Evolutionary conservation across 2,329 filamentous ascomycete species (phyloP).

Genomic region (Fusarium mundagurra): DNA sequence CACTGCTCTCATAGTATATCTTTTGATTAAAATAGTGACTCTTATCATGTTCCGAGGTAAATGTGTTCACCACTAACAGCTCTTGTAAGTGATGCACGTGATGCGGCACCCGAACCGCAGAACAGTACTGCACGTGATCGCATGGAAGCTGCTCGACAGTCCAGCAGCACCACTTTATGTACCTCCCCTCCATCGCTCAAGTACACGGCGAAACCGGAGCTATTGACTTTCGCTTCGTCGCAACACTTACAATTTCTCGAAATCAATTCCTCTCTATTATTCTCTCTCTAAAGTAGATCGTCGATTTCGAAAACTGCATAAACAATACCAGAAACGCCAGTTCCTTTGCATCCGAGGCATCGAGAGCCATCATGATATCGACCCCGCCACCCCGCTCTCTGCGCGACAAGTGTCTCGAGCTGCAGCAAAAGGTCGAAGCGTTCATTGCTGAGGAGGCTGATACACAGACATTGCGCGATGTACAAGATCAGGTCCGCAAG

Average conservation of each 20-base stretch:
- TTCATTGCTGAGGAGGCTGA: slow-evolving; percentile 72
- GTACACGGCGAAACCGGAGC: slow-evolving; percentile 32
- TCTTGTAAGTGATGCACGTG: slow-evolving; percentile 6
- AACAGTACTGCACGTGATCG: slow-evolving; percentile 16
- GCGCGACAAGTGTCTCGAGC: slow-evolving; percentile 58
- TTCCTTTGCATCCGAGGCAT: slow-evolving; percentile 5
- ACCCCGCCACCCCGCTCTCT: slow-evolving; percentile 42
- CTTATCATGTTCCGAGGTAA: neutral
- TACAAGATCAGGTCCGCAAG: slow-evolving; percentile 79
- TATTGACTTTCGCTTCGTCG: slow-evolving; percentile 5
- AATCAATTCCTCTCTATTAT: neutral
- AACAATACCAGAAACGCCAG: neutral
- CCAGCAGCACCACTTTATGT: slow-evolving; percentile 10
- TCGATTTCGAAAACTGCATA: neutral
- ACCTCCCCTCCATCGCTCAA: slow-evolving; percentile 11
- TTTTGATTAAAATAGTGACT: neutral
- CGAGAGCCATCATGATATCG: slow-evolving; percentile 28
- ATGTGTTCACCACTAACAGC: neutral
- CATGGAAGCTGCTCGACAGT: slow-evolving; percentile 10
- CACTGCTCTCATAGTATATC: neutral
- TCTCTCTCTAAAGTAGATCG: neutral
- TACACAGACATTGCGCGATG: slow-evolving; percentile 65
- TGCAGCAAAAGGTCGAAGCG: slow-evolving; percentile 68
- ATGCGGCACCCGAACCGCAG: slow-evolving; percentile 3
- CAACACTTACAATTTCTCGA: slow-evolving; percentile 1